Percentiles rank a stretch among this genome's conserved stretches.
phyloP scores from a whole-genome alignment of 768 basidiomycete genomes.

The Leccinellum luteum region DNA sequence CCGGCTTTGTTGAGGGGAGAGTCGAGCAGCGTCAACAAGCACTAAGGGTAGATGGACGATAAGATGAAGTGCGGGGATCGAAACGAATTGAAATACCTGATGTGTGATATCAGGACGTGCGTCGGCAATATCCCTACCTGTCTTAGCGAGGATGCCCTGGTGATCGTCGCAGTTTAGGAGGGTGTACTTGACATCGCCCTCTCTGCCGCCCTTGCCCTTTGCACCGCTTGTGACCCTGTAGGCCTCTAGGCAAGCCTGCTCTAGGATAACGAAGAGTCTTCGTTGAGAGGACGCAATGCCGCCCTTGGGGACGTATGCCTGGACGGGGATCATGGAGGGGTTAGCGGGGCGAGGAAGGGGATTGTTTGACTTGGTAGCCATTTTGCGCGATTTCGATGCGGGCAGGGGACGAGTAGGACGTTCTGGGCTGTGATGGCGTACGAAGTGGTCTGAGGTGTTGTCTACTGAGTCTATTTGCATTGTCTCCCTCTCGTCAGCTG shows the following conservation, averaged over 20 bases:
- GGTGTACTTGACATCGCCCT: constrained; percentile 89
- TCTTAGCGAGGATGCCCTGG: constrained; percentile 97
- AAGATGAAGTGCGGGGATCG: not conserved
- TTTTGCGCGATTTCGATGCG: constrained; percentile 52
- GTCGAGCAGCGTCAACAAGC: constrained; percentile 92
- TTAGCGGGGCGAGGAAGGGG: constrained; percentile 55
- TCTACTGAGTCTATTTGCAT: constrained; percentile 29
- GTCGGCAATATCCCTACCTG: constrained; percentile 96
- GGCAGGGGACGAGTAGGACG: constrained; percentile 68
- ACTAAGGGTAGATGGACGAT: constrained; percentile 48
- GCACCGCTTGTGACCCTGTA: constrained; percentile 74
- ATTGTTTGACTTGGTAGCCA: constrained; percentile 38
- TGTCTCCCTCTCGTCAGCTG: constrained; percentile 35
- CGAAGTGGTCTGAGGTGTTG: not conserved
- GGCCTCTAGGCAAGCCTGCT: constrained; percentile 94
- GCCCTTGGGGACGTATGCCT: constrained; percentile 68
- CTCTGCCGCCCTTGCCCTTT: constrained; percentile 51
- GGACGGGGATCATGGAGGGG: constrained; percentile 79
- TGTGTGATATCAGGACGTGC: constrained; percentile 99
- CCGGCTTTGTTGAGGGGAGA: constrained; percentile 98
- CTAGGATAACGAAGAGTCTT: constrained; percentile 84
- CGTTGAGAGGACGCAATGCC: constrained; percentile 54
- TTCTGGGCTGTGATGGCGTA: constrained; percentile 30
- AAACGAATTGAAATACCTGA: constrained; percentile 58
- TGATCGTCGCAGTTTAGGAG: constrained; percentile 98